A percentile compares a stretch with the other conserved stretches of the same genome.
Conservation (phyloP, 1,284 basidiomycete species). For the Cryptococcus neoformans region DNA sequence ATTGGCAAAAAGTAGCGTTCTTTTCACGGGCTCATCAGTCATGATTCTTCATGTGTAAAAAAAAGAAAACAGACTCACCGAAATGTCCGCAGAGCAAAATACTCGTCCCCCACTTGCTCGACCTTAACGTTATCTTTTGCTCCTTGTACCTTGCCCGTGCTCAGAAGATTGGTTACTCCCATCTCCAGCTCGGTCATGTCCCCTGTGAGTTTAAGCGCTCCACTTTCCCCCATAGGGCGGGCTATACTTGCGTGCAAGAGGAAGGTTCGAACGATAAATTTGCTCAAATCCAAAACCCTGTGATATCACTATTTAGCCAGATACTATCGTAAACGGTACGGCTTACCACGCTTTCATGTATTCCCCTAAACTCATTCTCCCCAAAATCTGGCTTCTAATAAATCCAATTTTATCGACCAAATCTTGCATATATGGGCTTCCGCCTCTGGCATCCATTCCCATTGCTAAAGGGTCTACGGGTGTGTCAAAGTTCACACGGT, state of each 20-base stretch:
- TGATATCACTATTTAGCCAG: background rate
- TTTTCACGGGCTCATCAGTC: conserved; percentile 36
- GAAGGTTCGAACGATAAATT: conserved; percentile 75
- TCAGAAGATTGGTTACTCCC: conserved; percentile 72
- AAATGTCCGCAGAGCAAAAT: conserved; percentile 72
- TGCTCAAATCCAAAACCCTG: conserved; percentile 67
- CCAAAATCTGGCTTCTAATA: conserved; percentile 70
- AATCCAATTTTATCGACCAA: conserved; percentile 78
- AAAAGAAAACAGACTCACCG: conserved; percentile 55
- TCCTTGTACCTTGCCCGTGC: conserved; percentile 52
- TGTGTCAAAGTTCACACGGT: conserved; percentile 75
- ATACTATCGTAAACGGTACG: background rate
- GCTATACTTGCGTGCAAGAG: conserved; percentile 85
- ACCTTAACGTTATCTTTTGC: conserved; percentile 62
- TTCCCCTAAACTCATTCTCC: conserved; percentile 66
- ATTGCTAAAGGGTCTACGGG: conserved; percentile 56
- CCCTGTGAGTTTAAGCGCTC: conserved; percentile 84
- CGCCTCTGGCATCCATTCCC: conserved; percentile 57
- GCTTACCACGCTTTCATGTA: conserved; percentile 67
- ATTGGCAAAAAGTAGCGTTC: conserved; percentile 82
- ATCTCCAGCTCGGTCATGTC: conserved; percentile 98
- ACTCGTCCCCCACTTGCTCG: conserved; percentile 72
- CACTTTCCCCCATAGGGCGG: conserved; percentile 78
- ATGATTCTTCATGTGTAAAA: background rate
- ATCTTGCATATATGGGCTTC: conserved; percentile 85